Evolutionary conservation across 345 rosid genomes (phyloP).

Genomic region (Ricinus communis): DNA sequence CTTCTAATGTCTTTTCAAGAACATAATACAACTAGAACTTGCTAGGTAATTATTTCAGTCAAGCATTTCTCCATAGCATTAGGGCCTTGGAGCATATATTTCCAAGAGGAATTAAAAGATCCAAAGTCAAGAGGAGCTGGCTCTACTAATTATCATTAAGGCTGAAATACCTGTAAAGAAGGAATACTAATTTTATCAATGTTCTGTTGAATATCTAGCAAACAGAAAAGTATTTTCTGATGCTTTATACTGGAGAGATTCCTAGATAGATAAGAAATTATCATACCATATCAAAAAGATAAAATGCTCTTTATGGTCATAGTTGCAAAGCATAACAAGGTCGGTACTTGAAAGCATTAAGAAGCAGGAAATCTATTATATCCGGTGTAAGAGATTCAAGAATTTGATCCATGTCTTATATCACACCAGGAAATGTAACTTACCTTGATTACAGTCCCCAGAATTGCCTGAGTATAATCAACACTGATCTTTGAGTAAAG

Average conservation of each 20-base stretch:
- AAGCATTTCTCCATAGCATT: neutral
- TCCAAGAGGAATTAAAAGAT: neutral
- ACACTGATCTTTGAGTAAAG: conserved; percentile 70
- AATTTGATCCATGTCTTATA: neutral
- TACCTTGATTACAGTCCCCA: conserved; percentile 73
- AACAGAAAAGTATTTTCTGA: neutral
- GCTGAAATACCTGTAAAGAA: neutral
- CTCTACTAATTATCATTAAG: neutral
- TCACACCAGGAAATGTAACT: conserved; percentile 4
- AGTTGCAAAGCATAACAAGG: neutral
- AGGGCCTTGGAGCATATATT: neutral
- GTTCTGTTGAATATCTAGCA: neutral
- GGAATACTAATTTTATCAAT: neutral
- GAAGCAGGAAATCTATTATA: conserved; percentile 1
- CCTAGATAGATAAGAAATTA: neutral
- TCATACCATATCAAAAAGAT: neutral
- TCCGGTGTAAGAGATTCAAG: neutral
- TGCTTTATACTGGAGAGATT: neutral
- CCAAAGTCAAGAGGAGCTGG: neutral
- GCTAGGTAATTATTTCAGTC: neutral
- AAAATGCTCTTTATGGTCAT: neutral
- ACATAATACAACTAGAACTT: neutral
- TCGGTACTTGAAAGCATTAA: neutral
- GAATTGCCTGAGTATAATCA: conserved; percentile 80
- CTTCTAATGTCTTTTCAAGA: neutral